Base-by-base conservation (phyloP, 345 rosid genomes). In the Stellera chamaejasme region DNA sequence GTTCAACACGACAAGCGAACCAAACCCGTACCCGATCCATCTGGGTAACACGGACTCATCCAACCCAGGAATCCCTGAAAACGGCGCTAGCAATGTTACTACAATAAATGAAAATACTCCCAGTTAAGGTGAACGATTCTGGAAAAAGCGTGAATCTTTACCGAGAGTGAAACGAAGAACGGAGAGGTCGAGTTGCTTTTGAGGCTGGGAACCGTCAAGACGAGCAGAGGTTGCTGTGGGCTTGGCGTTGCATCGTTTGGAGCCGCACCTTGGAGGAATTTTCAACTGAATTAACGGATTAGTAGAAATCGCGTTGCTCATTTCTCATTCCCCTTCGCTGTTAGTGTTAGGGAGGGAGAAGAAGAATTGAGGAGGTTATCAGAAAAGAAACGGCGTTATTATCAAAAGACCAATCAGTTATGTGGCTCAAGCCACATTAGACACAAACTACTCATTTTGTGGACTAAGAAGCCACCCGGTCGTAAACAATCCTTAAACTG, bases 91-190 rank as follows among this genome's bases (percentile, higher is more conserved):
- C 42, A 2, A 8, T 32, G 7, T 32, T 32, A 32, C 9, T 32
- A 32, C 9, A 32, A 5, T 32, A 32, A 32, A 32, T 4, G 3
- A 32, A 32, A 32, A 32, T 32, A 32, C 23, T 19, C 23, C 23
- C 23, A 0, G 23, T 32, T 32, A 8, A 32, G 39, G 39, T 32
- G 39, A 32, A 8, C 1, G 39, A 32, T 32, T 32, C 39, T 32
- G 7, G 39, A 32, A 51, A 50, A 42, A 23, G 57, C 60, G 10
- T 10, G 44, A 13, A 23, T 36, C 39, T 32, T 32, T 60, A 86
- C 96, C 95, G 11, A 92, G 64, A 48, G 96, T 86, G 75, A 92
- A 86, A 26, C 98, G 95, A 69, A 88, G 95, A 69, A 92, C 90
- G 9, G 95, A 88, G 56, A 92, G 86, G 53, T 79, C 86, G 63